These are phyloP conservation scores for Trametes sp. DNA, from an alignment of 1,284 basidiomycete species.

Conservation along the genomic window DNA sequence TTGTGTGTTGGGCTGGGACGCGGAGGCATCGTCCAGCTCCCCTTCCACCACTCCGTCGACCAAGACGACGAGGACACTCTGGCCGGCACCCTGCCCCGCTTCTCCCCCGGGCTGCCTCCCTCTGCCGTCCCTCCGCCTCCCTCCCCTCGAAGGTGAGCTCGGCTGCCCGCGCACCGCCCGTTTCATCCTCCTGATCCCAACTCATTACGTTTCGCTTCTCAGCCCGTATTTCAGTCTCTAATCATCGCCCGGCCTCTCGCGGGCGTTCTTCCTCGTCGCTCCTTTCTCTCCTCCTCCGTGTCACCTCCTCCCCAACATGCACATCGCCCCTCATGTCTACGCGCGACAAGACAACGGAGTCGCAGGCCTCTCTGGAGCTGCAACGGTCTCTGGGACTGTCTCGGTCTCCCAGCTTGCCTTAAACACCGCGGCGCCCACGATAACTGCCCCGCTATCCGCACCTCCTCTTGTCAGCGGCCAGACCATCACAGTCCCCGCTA, in stretches of 20 bases:
- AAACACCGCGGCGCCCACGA: slow-evolving; percentile 22
- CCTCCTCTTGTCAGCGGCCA: slow-evolving; percentile 21
- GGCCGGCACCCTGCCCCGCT: slow-evolving; percentile 21
- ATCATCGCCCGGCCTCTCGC: slow-evolving; percentile 32
- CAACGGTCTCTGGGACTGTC: background rate
- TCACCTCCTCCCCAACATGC: slow-evolving; percentile 34
- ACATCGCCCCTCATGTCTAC: slow-evolving; percentile 29
- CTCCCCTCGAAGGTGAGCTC: slow-evolving; percentile 7
- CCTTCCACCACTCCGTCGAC: slow-evolving; percentile 27
- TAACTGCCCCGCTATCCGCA: slow-evolving; percentile 7
- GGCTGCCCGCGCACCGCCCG: background rate
- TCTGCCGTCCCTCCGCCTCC: slow-evolving; percentile 6
- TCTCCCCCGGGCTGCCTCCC: slow-evolving; percentile 22
- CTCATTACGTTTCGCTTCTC: slow-evolving; percentile 22
- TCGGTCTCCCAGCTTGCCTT: slow-evolving; percentile 24
- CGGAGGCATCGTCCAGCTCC: slow-evolving; percentile 1
- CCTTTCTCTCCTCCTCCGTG: slow-evolving; percentile 35
- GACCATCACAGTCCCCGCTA: slow-evolving; percentile 23
- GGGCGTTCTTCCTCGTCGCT: slow-evolving; percentile 41
- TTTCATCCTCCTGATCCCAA: background rate
- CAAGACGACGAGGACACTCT: slow-evolving; percentile 30
- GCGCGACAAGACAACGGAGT: slow-evolving; percentile 19
- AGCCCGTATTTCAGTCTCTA: slow-evolving; percentile 27
- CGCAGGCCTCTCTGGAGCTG: slow-evolving; percentile 10
- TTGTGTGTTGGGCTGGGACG: background rate